A percentile compares a stretch with the other conserved stretches of the same genome.
Evolutionary conservation across 306 rosid genomes (phyloP).

Genomic region (Mucuna pruriens): DNA sequence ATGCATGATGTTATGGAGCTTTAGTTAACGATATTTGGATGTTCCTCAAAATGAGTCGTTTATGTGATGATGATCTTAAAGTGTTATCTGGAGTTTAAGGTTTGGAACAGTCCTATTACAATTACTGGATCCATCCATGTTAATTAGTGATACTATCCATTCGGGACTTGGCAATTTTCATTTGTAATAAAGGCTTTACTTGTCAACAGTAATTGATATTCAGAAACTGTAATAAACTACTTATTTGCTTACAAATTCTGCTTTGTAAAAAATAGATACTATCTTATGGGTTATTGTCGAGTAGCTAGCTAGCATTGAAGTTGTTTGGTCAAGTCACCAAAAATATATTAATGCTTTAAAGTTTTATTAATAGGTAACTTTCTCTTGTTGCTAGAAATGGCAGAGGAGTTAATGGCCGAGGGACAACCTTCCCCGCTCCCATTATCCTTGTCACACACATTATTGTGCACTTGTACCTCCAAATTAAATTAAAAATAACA

Average conservation of each 20-base stretch:
- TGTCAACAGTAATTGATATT: not conserved
- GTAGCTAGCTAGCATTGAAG: not conserved
- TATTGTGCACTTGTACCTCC: not conserved
- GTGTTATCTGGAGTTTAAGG: not conserved
- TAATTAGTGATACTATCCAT: not conserved
- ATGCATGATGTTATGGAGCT: not conserved
- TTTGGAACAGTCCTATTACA: not conserved
- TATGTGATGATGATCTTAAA: not conserved
- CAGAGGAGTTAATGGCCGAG: no score
- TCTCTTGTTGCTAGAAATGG: no score
- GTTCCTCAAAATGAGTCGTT: not conserved
- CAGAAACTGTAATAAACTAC: conserved; percentile 1
- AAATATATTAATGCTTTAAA: not conserved
- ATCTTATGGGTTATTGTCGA: not conserved
- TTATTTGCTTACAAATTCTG: not conserved
- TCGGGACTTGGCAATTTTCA: not conserved
- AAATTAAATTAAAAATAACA: no score
- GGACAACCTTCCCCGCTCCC: no score
- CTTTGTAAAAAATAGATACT: not conserved
- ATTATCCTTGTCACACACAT: no score
- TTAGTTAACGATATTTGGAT: not conserved
- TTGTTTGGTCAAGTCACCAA: not conserved
- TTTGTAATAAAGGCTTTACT: not conserved
- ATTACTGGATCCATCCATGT: not conserved
- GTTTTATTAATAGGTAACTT: not conserved